A percentile compares a stretch with the other conserved stretches of the same genome.
These are phyloP conservation scores for Annulohypoxylon stygium DNA, from an alignment of 495 filamentous ascomycete genomes.

Conservation along the genomic window DNA sequence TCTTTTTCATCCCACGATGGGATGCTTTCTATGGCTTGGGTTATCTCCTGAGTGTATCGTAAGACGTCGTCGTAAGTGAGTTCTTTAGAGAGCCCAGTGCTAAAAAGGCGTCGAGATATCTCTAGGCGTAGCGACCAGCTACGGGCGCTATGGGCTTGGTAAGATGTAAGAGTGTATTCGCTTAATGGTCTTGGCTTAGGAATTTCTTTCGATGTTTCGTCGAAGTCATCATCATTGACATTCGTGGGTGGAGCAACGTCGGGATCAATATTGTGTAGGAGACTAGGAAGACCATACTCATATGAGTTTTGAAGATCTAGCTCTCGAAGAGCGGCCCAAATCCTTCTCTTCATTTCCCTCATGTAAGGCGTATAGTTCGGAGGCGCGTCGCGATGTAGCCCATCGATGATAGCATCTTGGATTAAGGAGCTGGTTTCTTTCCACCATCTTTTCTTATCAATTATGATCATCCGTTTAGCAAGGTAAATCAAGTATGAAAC, in stretches of 20 bases:
- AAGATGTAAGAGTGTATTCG: conserved; percentile 59
- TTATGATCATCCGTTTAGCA: conserved; percentile 59
- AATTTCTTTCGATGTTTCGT: conserved; percentile 56
- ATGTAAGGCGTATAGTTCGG: conserved; percentile 62
- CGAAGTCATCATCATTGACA: conserved; percentile 60
- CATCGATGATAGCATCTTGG: conserved; percentile 68
- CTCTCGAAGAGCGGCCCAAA: conserved; percentile 74
- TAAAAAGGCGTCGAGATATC: conserved; percentile 53
- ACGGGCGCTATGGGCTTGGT: conserved; percentile 57
- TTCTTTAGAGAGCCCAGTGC: conserved; percentile 50
- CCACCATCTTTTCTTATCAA: conserved; percentile 69
- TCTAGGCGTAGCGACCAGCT: conserved; percentile 58
- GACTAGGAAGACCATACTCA: conserved; percentile 68
- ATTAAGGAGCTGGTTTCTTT: conserved; percentile 66
- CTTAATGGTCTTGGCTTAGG: conserved; percentile 50
- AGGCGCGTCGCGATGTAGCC: conserved; percentile 66
- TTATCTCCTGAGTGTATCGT: conserved; percentile 60
- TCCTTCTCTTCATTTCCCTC: conserved; percentile 73
- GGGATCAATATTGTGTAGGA: conserved; percentile 55
- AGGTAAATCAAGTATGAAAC: conserved; percentile 61
- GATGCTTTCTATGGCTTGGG: conserved; percentile 58
- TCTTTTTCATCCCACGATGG: conserved; percentile 58
- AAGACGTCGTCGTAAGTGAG: conserved; percentile 61
- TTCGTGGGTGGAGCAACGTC: conserved; percentile 58
- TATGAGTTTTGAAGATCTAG: conserved; percentile 71